A percentile compares a stretch with the other conserved stretches of the same genome.
These are phyloP conservation scores for Krasilnikovozyma curviuscula DNA, from an alignment of 768 basidiomycete genomes.

Conservation along the genomic window DNA sequence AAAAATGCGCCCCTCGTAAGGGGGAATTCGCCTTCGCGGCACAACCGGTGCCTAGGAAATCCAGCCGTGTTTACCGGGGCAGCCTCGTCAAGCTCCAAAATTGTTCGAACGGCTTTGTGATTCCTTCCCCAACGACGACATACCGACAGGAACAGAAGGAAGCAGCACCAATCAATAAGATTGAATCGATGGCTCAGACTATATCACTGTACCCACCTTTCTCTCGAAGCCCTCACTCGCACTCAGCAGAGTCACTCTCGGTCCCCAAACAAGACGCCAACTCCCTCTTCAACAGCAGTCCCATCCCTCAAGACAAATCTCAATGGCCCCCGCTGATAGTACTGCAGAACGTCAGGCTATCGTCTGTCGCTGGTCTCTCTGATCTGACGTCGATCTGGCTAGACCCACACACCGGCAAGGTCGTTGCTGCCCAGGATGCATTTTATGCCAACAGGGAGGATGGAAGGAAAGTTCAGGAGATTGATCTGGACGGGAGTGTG, in stretches of 20 bases:
- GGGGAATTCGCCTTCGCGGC: too few relatives aligned
- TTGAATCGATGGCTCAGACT: too few relatives aligned
- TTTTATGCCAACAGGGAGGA: neutral
- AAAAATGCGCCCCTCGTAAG: too few relatives aligned
- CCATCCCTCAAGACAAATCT: neutral
- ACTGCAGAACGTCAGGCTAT: neutral
- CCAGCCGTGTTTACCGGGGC: too few relatives aligned
- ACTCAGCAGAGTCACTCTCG: neutral
- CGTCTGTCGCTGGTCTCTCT: neutral
- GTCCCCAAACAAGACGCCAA: neutral
- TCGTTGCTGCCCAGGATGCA: neutral
- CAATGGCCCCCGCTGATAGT: neutral
- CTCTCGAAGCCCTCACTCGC: neutral
- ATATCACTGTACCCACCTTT: neutral
- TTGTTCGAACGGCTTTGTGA: too few relatives aligned
- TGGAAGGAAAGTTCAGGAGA: neutral
- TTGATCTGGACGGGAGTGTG: slow-evolving; percentile 1
- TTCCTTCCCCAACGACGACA: too few relatives aligned
- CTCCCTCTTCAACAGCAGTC: neutral
- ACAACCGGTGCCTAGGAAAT: too few relatives aligned
- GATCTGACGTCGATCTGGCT: neutral
- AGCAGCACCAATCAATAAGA: too few relatives aligned
- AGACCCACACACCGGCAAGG: neutral
- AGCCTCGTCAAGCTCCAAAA: too few relatives aligned
- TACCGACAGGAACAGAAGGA: too few relatives aligned